Conservation (phyloP, 73 alveolate species). For the Paramecium octaurelia region DNA sequence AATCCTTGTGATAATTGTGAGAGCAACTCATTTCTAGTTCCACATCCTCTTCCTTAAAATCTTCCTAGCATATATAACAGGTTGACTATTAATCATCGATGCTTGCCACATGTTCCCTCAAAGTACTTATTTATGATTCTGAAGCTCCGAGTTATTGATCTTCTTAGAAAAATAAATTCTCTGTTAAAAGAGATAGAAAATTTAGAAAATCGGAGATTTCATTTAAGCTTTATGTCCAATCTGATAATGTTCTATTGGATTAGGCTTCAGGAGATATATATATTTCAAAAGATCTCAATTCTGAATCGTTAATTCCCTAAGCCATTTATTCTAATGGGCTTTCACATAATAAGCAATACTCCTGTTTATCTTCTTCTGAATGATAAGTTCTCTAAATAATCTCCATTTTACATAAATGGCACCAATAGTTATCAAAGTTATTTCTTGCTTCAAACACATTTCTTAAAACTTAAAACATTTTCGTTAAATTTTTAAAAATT, state of each 20-base stretch:
- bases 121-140: not conserved
- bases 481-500: not conserved
- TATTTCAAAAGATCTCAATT: not conserved
- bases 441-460: not conserved
- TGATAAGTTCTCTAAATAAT: not conserved
- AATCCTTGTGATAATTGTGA: slow-evolving; percentile 76
- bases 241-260: not conserved
- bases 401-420: not conserved
- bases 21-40: slow-evolving; percentile 74
- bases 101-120: slow-evolving; percentile 44
- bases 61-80: slow-evolving; percentile 86
- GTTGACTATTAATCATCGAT: slow-evolving; percentile 60
- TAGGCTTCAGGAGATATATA: not conserved
- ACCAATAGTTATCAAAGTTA: not conserved
- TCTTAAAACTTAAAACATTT: not conserved
- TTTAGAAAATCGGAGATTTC: not conserved
- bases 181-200: not conserved
- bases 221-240: not conserved
- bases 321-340: not conserved
- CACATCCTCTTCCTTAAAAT: slow-evolving; percentile 68
- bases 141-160: not conserved
- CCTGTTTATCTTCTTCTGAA: not conserved
- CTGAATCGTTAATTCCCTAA: not conserved
- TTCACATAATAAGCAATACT: not conserved
- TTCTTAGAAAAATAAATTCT: not conserved